Conservation (phyloP, 257 asterid species). For the Solanum sitiens region DNA sequence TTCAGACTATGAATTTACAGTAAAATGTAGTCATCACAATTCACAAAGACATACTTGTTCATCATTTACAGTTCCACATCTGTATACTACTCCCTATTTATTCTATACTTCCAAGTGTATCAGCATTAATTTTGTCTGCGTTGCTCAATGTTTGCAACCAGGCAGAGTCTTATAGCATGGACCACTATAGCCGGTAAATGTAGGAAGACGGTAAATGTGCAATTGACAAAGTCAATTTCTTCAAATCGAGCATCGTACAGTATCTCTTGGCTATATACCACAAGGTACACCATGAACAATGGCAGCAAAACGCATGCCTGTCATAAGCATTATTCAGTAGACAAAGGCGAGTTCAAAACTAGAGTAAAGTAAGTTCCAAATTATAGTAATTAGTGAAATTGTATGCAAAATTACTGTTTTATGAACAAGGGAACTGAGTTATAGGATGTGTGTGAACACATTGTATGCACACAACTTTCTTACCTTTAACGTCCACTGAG, state of each 20-base stretch:
- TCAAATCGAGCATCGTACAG: neutral
- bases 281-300: neutral
- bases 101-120: neutral
- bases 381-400: neutral
- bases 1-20: neutral
- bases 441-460: no score
- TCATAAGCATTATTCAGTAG: neutral
- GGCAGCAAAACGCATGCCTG: neutral
- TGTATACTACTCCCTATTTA: neutral
- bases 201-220: neutral
- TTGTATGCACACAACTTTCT: neutral
- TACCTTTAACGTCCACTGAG: neutral
- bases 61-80: neutral
- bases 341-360: neutral
- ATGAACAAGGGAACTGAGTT: no score
- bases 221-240: neutral
- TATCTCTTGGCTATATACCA: neutral
- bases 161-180: neutral
- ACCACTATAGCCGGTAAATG: neutral
- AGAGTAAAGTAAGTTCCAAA: neutral
- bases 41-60: neutral
- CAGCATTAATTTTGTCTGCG: neutral
- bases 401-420: neutral
- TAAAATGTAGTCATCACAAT: neutral
- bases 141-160: neutral